Conservation (phyloP, 768 basidiomycete species). For the Kwoniella mangroviensis region DNA sequence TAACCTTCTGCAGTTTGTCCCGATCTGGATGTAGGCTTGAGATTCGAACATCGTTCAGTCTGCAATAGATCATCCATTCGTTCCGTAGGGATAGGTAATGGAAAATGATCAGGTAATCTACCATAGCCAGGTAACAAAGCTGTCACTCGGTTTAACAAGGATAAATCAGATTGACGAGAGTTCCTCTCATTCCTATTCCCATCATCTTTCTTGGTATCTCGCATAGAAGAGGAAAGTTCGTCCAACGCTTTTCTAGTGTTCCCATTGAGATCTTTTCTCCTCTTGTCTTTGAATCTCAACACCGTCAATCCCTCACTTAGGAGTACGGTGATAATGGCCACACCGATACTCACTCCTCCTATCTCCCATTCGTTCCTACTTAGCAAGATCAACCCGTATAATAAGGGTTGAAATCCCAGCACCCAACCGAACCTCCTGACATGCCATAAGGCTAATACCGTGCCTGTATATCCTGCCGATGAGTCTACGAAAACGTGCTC, state of each 20-base stretch:
- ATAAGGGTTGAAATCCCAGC: conserved; percentile 72
- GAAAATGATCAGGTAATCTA: conserved; percentile 54
- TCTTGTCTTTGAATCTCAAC: conserved; percentile 34
- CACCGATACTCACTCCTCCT: conserved; percentile 68
- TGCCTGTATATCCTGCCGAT: conserved; percentile 66
- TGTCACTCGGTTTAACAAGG: conserved; percentile 25
- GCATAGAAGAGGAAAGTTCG: conserved; percentile 18
- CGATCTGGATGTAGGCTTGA: conserved; percentile 18
- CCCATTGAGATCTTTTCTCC: background rate
- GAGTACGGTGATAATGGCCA: conserved; percentile 63
- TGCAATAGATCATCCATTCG: conserved; percentile 78
- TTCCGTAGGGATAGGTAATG: conserved; percentile 67
- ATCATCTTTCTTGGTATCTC: background rate
- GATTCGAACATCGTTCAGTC: conserved; percentile 64
- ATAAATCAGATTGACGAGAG: conserved; percentile 60
- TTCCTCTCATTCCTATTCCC: conserved; percentile 62
- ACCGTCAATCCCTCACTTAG: conserved; percentile 68
- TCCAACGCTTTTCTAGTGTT: conserved; percentile 15
- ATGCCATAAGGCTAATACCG: conserved; percentile 70
- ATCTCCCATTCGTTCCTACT: conserved; percentile 72
- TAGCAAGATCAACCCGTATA: conserved; percentile 74
- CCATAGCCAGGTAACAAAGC: conserved; percentile 70
- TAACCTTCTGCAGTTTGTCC: conserved; percentile 59
- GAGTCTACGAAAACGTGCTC: conserved; percentile 78
- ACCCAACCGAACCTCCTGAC: conserved; percentile 74